These are phyloP conservation scores for Cladosporium austrohemisphaericum DNA, from an alignment of 2,329 filamentous ascomycete species.

Conservation along the genomic window DNA sequence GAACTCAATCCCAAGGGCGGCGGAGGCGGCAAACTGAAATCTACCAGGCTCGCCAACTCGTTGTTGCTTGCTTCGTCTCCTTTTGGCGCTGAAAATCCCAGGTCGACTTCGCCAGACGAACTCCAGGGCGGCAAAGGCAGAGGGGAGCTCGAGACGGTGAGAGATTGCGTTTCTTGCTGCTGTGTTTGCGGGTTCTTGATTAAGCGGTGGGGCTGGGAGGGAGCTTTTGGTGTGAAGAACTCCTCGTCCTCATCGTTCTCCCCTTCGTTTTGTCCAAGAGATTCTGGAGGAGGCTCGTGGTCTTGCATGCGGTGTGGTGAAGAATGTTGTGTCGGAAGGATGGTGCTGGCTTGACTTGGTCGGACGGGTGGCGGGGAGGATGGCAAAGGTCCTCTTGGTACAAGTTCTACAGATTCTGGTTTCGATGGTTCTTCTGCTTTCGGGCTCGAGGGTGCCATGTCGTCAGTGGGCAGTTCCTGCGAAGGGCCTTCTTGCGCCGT, in stretches of 20 bases:
- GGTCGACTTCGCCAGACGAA: conserved; percentile 13
- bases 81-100: not conserved
- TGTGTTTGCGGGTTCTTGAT: not conserved
- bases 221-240: not conserved
- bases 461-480: conserved; percentile 10
- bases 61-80: not conserved
- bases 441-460: not conserved
- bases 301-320: conserved; percentile 6
- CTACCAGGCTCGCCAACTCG: conserved; percentile 16
- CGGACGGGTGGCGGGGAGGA: conserved; percentile 20
- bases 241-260: not conserved
- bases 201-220: not conserved
- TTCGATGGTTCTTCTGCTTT: not conserved
- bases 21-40: conserved; percentile 23
- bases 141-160: conserved; percentile 19
- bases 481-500: not conserved
- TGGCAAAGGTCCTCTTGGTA: conserved; percentile 6
- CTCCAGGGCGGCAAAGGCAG: conserved; percentile 22
- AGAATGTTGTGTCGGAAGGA: conserved; percentile 20
- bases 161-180: not conserved
- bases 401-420: not conserved
- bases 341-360: conserved; percentile 22
- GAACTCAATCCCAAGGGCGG: conserved; percentile 20
- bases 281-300: not conserved
- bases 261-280: too few species aligned